Evolutionary conservation across 768 basidiomycete genomes (phyloP), one percentile per base, ranked within the genome.

Genomic region (Serpula lacrymans): DNA sequence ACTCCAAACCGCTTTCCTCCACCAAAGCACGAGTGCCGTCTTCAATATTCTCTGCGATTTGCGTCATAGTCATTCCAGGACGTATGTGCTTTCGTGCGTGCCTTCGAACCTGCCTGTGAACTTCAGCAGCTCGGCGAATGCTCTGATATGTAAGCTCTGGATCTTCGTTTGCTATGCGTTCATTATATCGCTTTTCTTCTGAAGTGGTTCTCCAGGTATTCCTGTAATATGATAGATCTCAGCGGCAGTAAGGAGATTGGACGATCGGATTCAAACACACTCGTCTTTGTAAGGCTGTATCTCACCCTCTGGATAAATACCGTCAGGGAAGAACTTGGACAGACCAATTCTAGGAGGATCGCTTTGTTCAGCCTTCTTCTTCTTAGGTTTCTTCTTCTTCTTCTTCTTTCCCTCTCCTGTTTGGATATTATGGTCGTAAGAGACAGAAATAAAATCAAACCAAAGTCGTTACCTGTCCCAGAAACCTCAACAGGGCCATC

Each of bases 31-130:
- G 75, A 18, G 87, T 90, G 7, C 89, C 87, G 51, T 93, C 82
- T 64, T 99, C 96, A 54, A 99, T 94, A 52, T 82, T 74, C 45
- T 98, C 82, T 23, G 83, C 94, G 49, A 99, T 96, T 52, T 95
- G 88, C 2, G 82, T 93, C 87, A 92, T 88, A 26, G 76, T 74
- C 90, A 96, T 87, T 1, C 96, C 96, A 9, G 94, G 93, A 44
- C 80, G 80, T 54, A 99, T 98, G 45, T 69, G 71, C 59, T 83
- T 83, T 52, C 82, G 80, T 3, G 89, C 92, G 54, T 86, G 77
- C 44, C 78, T 68, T 41, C 96, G 83, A 39, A 94, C 95, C 59
- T 88, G 87, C 33, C 96, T 78, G 60, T 99, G 96, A 9, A 95
- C 93, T 65, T 98, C 94, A n/a, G 89, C 88, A 28, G 84, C 96